Evolutionary conservation across 192 early-diverging fungal genomes (phyloP).

Genomic region (Geranomyces variabilis): DNA sequence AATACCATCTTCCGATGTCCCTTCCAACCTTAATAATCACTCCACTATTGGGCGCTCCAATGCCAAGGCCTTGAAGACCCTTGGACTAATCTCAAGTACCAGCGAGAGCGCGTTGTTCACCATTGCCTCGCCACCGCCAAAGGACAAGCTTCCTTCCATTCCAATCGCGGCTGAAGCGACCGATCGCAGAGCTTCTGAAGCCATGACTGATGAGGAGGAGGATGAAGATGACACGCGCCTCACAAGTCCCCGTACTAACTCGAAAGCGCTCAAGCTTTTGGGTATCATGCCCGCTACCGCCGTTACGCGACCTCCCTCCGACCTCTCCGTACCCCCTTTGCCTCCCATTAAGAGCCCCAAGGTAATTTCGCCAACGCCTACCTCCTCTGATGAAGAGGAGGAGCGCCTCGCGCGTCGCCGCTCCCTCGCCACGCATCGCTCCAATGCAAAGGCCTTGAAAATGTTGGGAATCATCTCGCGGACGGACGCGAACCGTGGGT

Average conservation of each 20-base stretch:
- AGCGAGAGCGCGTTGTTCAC: not conserved
- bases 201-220: not conserved
- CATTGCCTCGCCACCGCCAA: not conserved
- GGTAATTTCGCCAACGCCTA: not conserved
- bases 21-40: no score
- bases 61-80: constrained; percentile 15
- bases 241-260: not conserved
- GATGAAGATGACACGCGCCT: no score
- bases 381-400: no score
- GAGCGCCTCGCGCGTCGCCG: not conserved
- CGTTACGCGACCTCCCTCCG: not conserved
- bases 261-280: constrained; percentile 5
- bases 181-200: not conserved
- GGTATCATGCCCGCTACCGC: not conserved
- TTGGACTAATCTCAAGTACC: not conserved
- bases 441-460: constrained; percentile 14
- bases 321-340: not conserved
- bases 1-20: no score
- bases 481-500: not conserved
- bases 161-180: not conserved
- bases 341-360: not conserved
- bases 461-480: constrained; percentile 10
- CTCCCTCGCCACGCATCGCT: not conserved
- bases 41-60: constrained; percentile 13
- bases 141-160: no score